Evolutionary conservation across 1,284 basidiomycete species (phyloP).

Genomic region (Chalciporus sp.): DNA sequence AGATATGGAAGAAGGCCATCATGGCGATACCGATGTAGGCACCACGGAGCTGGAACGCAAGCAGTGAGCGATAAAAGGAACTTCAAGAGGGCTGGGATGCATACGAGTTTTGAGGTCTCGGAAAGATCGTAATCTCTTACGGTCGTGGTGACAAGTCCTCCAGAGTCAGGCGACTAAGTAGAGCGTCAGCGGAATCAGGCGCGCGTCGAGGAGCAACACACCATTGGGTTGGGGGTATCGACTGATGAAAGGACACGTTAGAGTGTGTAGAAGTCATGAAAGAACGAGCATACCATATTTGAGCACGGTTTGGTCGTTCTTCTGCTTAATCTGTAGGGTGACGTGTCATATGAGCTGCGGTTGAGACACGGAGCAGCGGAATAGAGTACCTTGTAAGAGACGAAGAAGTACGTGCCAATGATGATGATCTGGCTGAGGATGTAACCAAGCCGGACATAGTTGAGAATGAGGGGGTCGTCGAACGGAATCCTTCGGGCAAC

Average conservation of each 20-base stretch:
- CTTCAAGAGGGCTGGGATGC: slow-evolving; percentile 28
- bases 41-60: slow-evolving; percentile 55
- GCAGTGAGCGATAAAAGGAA: neutral
- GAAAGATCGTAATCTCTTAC: slow-evolving; percentile 91
- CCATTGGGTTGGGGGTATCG: slow-evolving; percentile 63
- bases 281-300: slow-evolving; percentile 76
- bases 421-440: slow-evolving; percentile 73
- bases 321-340: slow-evolving; percentile 75
- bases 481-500: slow-evolving; percentile 92
- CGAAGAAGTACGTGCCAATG: slow-evolving; percentile 76
- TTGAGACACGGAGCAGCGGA: neutral
- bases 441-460: slow-evolving; percentile 86
- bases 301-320: slow-evolving; percentile 94
- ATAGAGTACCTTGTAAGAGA: slow-evolving; percentile 61
- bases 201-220: slow-evolving; percentile 30
- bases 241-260: slow-evolving; percentile 41
- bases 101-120: slow-evolving; percentile 85
- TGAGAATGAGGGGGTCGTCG: slow-evolving; percentile 83
- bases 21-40: slow-evolving; percentile 83
- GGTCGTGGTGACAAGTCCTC: slow-evolving; percentile 89
- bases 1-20: slow-evolving; percentile 89
- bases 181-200: slow-evolving; percentile 6
- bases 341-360: slow-evolving; percentile 20
- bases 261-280: neutral
- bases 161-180: slow-evolving; percentile 66